Evolutionary conservation across 2,329 filamentous ascomycete genomes (phyloP).

Genomic region (Aspergillus novoparasiticus): DNA sequence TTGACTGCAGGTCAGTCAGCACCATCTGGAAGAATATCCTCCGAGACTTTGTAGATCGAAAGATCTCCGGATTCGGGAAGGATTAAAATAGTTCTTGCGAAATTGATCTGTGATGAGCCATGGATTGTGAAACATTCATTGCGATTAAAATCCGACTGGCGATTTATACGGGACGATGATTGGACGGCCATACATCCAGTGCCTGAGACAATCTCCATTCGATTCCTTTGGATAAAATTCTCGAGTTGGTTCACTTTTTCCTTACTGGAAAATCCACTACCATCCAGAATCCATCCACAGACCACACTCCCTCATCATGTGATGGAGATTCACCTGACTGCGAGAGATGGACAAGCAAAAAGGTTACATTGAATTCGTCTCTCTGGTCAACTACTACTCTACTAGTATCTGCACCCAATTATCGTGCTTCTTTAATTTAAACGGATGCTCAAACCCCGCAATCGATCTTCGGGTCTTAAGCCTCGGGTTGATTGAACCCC

Average conservation of each 20-base stretch:
- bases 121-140: not conserved
- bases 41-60: not conserved
- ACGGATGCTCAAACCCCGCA: not conserved
- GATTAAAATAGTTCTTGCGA: not conserved
- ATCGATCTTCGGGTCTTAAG: not conserved
- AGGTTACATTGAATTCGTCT: not conserved
- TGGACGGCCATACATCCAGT: not conserved
- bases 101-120: not conserved
- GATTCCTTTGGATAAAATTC: too few species aligned
- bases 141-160: not conserved
- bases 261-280: too few species aligned
- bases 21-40: not conserved
- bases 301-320: not conserved
- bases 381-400: not conserved
- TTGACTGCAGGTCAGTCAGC: not conserved
- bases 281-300: not conserved
- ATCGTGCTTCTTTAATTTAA: not conserved
- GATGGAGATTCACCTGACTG: not conserved
- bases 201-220: not conserved
- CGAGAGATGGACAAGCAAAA: not conserved
- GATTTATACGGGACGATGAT: not conserved
- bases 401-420: not conserved
- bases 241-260: not conserved
- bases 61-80: not conserved
- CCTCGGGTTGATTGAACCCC: not conserved